phyloP scores from a whole-genome alignment of 2,329 filamentous ascomycete species.

The Clarireedia paspali region DNA sequence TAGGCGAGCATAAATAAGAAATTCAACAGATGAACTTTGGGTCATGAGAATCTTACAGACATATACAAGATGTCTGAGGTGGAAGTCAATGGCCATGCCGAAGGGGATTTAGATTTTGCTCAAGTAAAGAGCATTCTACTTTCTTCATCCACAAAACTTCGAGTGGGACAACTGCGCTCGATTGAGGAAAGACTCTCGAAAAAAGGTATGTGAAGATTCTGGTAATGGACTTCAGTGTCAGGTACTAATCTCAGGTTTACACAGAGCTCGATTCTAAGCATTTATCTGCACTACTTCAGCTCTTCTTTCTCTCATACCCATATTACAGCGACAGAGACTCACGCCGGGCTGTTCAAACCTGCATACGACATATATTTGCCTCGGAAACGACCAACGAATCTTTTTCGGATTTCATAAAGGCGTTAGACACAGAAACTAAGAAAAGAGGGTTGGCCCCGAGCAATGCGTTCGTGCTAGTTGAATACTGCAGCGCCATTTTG shows the following conservation, averaged over 20 bases:
- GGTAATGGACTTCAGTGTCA: constrained; percentile 17
- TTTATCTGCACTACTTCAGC: constrained; percentile 50
- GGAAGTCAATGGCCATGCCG: constrained; percentile 34
- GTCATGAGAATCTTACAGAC: constrained; percentile 27
- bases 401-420: constrained; percentile 57
- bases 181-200: constrained; percentile 50
- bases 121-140: constrained; percentile 43
- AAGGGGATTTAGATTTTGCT: constrained; percentile 44
- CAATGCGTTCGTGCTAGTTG: constrained; percentile 80
- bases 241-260: not conserved
- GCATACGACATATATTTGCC: constrained; percentile 61
- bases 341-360: constrained; percentile 73
- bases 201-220: constrained; percentile 36
- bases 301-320: constrained; percentile 81
- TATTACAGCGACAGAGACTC: constrained; percentile 82
- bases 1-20: not conserved
- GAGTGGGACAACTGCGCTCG: constrained; percentile 45
- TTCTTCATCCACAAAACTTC: constrained; percentile 53
- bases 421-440: constrained; percentile 62
- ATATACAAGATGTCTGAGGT: constrained; percentile 42
- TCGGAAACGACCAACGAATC: constrained; percentile 46
- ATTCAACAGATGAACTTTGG: constrained; percentile 3
- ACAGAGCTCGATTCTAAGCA: constrained; percentile 32
- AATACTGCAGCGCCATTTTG: constrained; percentile 80
- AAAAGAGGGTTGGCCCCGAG: constrained; percentile 71